Conservation (phyloP, 2,329 filamentous ascomycete genomes). For the Pseudogymnoascus sp. region DNA sequence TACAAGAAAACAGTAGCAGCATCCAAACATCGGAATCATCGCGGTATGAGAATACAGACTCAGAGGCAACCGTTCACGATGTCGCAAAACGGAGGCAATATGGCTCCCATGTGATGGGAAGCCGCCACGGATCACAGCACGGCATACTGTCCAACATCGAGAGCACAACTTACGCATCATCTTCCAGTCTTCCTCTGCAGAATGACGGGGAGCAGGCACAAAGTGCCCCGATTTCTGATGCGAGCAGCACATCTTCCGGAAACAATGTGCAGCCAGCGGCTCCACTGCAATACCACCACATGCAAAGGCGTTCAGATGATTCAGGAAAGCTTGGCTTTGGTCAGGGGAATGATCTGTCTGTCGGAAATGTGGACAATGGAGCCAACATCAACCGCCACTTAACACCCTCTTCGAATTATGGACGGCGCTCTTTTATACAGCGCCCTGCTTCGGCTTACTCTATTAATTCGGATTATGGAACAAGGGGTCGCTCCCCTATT, state of each 20-base stretch:
- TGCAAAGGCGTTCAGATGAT: conserved; percentile 37
- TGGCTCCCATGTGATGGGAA: background rate
- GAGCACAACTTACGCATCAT: conserved; percentile 18
- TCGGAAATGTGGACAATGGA: conserved; percentile 37
- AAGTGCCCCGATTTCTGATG: background rate
- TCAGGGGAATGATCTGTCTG: conserved; percentile 16
- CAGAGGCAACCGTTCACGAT: conserved; percentile 11
- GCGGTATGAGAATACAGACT: conserved; percentile 14
- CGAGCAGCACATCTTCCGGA: conserved; percentile 12
- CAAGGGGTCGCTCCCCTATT: conserved; percentile 54
- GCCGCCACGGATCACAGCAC: conserved; percentile 3
- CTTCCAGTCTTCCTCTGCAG: conserved; percentile 9
- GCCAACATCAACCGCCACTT: conserved; percentile 53
- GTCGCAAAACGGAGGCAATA: conserved; percentile 8
- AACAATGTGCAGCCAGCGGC: conserved; percentile 34
- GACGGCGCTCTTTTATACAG: conserved; percentile 50
- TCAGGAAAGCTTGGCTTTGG: conserved; percentile 24
- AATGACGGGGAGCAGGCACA: background rate
- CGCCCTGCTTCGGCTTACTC: conserved; percentile 74
- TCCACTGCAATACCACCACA: conserved; percentile 54
- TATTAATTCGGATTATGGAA: conserved; percentile 58
- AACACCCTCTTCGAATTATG: conserved; percentile 47
- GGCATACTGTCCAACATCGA: conserved; percentile 1
- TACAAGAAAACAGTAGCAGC: conserved; percentile 13
- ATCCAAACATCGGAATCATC: conserved; percentile 10